Conservation (phyloP, 176 grass and related monocot genomes). For the Rhynchospora tenuis region DNA sequence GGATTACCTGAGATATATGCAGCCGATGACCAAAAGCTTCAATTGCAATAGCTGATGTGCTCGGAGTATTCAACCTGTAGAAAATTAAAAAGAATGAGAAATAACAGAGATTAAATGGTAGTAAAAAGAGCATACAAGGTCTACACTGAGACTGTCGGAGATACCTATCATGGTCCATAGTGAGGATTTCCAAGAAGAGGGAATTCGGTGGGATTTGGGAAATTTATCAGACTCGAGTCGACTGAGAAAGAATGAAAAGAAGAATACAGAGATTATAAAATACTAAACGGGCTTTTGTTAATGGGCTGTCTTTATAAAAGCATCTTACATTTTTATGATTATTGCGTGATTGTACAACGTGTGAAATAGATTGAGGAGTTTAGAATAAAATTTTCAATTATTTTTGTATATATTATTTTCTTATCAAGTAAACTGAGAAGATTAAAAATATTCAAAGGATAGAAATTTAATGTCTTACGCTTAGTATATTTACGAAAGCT, state of each 20-base stretch:
- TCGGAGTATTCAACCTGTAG: slow-evolving; percentile 70
- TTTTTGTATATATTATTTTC: too few species aligned
- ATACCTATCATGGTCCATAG: slow-evolving; percentile 9
- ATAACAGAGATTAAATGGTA: neutral
- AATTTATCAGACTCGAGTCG: neutral
- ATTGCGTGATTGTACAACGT: too few species aligned
- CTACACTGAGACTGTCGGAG: neutral
- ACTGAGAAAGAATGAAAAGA: neutral
- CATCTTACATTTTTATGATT: too few species aligned
- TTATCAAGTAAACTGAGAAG: too few species aligned
- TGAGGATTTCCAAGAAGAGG: neutral
- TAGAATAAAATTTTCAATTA: too few species aligned
- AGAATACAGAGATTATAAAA: neutral
- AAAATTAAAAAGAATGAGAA: neutral
- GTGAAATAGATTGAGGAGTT: too few species aligned
- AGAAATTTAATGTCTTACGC: too few species aligned
- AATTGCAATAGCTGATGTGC: slow-evolving; percentile 72
- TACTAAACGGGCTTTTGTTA: too few species aligned
- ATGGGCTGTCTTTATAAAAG: too few species aligned
- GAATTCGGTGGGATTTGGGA: neutral
- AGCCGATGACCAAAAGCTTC: slow-evolving; percentile 68
- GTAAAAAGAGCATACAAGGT: neutral
- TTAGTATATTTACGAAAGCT: too few species aligned
- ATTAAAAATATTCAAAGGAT: too few species aligned
- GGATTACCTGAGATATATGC: slow-evolving; percentile 67